Percentiles rank a stretch among this genome's conserved stretches.
Conservation (phyloP, 192 early-diverging fungal genomes). For the Borealophlyctis nickersoniae region DNA sequence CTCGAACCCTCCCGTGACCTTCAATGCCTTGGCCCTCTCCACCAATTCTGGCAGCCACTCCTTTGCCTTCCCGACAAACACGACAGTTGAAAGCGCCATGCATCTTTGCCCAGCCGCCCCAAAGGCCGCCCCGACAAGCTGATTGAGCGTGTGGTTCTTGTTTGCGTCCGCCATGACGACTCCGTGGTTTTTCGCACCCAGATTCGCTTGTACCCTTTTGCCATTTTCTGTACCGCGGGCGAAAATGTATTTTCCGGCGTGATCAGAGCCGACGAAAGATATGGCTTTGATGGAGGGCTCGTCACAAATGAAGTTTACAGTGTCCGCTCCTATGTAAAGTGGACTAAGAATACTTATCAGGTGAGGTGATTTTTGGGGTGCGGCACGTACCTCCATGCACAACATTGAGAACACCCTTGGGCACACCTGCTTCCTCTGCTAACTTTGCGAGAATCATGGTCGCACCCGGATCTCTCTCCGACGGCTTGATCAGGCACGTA, state of each 20-base stretch:
- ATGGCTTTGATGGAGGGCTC: conserved; percentile 84
- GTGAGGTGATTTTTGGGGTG: conserved; percentile 6
- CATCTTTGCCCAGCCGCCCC: conserved; percentile 98
- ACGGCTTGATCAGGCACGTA: conserved; percentile 88
- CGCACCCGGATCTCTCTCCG: conserved; percentile 90
- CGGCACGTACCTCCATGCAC: conserved; percentile 72
- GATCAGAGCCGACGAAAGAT: conserved; percentile 90
- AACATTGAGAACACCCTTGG: conserved; percentile 86
- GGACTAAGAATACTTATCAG: background rate
- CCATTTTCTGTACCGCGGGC: conserved; percentile 81
- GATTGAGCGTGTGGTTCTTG: conserved; percentile 92
- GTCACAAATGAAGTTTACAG: conserved; percentile 89
- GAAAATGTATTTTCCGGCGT: conserved; percentile 86
- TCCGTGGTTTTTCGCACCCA: conserved; percentile 98
- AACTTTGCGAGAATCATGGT: conserved; percentile 85
- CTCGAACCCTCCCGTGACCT: conserved; percentile 82
- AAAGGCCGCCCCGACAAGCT: conserved; percentile 89
- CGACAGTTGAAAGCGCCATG: conserved; percentile 91
- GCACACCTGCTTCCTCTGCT: conserved; percentile 85
- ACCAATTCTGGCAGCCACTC: conserved; percentile 87
- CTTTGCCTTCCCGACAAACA: conserved; percentile 84
- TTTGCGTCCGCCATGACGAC: conserved; percentile 91
- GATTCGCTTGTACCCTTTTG: conserved; percentile 94
- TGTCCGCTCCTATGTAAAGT: conserved; percentile 50
- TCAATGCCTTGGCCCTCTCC: conserved; percentile 79